Evolutionary conservation across 1,284 basidiomycete genomes (phyloP).

Genomic region (Paramarasmius palmivorus): DNA sequence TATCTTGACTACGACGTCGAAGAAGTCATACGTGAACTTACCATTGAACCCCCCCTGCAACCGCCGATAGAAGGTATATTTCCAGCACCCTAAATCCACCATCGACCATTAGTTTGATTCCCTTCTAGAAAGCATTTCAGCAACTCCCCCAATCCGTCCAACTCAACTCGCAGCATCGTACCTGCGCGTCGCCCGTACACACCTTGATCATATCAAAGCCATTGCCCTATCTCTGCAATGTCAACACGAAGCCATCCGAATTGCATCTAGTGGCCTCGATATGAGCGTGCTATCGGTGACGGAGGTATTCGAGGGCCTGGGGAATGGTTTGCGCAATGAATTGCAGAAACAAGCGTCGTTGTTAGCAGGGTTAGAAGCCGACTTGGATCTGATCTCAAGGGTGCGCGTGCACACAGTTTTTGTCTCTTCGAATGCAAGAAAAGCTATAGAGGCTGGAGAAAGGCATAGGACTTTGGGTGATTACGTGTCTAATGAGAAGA

Average conservation of each 20-base stretch:
- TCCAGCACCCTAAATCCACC: not conserved
- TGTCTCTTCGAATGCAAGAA: constrained; percentile 61
- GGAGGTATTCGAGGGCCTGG: constrained; percentile 69
- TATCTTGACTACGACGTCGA: constrained; percentile 70
- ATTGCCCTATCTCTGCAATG: constrained; percentile 51
- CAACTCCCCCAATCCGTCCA: constrained; percentile 69
- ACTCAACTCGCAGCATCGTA: constrained; percentile 66
- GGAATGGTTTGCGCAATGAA: constrained; percentile 53
- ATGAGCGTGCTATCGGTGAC: constrained; percentile 66
- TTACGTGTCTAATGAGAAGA: constrained; percentile 76
- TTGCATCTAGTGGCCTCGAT: constrained; percentile 69
- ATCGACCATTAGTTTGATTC: not conserved
- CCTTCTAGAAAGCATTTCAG: constrained; percentile 55
- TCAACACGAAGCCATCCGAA: constrained; percentile 66
- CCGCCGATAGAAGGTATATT: constrained; percentile 64
- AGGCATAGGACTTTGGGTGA: constrained; percentile 71
- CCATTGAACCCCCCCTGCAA: constrained; percentile 60
- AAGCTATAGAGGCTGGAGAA: constrained; percentile 65
- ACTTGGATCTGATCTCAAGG: constrained; percentile 64
- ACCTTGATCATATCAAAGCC: constrained; percentile 58
- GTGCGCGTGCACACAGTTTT: constrained; percentile 75
- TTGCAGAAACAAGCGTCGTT: constrained; percentile 62
- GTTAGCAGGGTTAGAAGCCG: constrained; percentile 62
- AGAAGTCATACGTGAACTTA: constrained; percentile 58
- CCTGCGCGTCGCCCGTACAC: constrained; percentile 58